Evolutionary conservation across 2,329 filamentous ascomycete genomes (phyloP).

Genomic region (Seiridium cupressi): DNA sequence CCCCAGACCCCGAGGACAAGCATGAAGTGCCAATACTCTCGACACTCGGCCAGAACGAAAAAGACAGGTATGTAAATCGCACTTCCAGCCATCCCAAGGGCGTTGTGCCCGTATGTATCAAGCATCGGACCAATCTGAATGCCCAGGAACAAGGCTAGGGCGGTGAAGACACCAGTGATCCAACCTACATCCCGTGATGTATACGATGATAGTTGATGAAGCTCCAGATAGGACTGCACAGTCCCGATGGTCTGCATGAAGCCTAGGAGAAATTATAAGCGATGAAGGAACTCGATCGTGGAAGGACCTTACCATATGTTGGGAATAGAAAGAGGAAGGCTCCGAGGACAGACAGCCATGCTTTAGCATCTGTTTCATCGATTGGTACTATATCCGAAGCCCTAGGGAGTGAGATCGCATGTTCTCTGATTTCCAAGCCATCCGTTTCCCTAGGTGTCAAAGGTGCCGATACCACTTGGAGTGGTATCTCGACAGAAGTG

Average conservation of each 20-base stretch:
- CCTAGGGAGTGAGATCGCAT: too few relatives aligned
- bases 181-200: constrained; percentile 36
- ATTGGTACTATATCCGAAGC: too few relatives aligned
- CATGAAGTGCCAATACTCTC: constrained; percentile 34
- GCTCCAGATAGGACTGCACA: constrained; percentile 36
- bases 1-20: constrained; percentile 40
- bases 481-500: too few relatives aligned
- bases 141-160: constrained; percentile 34
- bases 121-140: constrained; percentile 39
- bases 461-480: too few relatives aligned
- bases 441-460: too few relatives aligned
- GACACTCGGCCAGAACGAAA: constrained; percentile 44
- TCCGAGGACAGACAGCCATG: constrained; percentile 7
- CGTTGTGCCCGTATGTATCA: constrained; percentile 35
- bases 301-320: neutral
- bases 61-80: constrained; percentile 33
- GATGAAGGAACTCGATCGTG: neutral
- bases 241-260: constrained; percentile 37
- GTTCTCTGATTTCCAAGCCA: too few relatives aligned
- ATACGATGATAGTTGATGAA: constrained; percentile 34
- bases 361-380: neutral
- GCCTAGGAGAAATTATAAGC: constrained; percentile 15
- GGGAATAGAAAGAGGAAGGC: constrained; percentile 7
- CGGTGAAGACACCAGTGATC: constrained; percentile 38
- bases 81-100: constrained; percentile 29